These are phyloP conservation scores for Komagataea norvegica DNA, from an alignment of 1,139 yeast genomes.

Conservation along the genomic window DNA sequence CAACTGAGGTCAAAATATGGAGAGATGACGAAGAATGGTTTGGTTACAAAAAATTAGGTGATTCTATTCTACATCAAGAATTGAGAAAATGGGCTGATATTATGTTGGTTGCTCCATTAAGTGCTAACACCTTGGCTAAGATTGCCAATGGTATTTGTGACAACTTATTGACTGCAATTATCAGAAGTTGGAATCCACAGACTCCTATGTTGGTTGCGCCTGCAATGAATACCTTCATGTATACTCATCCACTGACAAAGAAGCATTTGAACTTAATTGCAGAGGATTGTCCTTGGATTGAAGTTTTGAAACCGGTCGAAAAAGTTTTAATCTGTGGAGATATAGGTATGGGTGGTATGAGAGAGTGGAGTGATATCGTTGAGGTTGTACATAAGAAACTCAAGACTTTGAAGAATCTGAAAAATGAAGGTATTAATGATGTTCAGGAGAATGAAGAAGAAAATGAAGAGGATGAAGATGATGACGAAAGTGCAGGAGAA, in stretches of 20 bases:
- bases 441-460: slow-evolving; percentile 21
- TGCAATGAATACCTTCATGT: slow-evolving; percentile 97
- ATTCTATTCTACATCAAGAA: slow-evolving; percentile 78
- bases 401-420: slow-evolving; percentile 26
- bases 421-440: slow-evolving; percentile 21
- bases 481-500: slow-evolving; percentile 28
- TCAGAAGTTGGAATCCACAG: slow-evolving; percentile 89
- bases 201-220: slow-evolving; percentile 89
- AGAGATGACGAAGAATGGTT: slow-evolving; percentile 92
- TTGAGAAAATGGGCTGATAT: slow-evolving; percentile 95
- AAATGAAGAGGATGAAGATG: slow-evolving; percentile 27
- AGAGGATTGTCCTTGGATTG: slow-evolving; percentile 66
- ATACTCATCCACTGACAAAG: slow-evolving; percentile 88
- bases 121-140: slow-evolving; percentile 91
- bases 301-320: slow-evolving; percentile 86
- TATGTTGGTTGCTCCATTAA: slow-evolving; percentile 83
- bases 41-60: slow-evolving; percentile 46
- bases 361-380: slow-evolving; percentile 92
- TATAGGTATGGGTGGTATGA: slow-evolving; percentile 97
- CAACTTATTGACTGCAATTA: slow-evolving; percentile 75
- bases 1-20: slow-evolving; percentile 86
- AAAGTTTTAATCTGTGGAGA: slow-evolving; percentile 94
- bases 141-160: slow-evolving; percentile 89
- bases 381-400: slow-evolving; percentile 61
- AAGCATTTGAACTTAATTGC: slow-evolving; percentile 63